A percentile compares a stretch with the other conserved stretches of the same genome.
phyloP scores from a whole-genome alignment of 345 rosid genomes.

The Cardiospermum halicacabum region DNA sequence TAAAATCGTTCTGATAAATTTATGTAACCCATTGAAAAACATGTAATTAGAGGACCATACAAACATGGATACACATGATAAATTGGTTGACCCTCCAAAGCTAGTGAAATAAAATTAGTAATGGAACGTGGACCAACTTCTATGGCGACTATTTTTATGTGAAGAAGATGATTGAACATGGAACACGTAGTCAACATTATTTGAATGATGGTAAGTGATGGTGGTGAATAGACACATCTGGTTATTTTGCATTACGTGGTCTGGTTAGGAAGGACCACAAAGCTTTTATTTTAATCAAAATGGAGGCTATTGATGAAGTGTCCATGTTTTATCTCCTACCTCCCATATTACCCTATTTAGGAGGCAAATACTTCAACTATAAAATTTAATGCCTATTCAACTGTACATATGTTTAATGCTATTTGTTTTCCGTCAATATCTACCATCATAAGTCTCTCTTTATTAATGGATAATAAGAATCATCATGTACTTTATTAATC shows the following conservation, averaged over 20 bases:
- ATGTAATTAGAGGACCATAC: too few species aligned
- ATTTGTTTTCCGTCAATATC: background rate
- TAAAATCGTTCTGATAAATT: too few species aligned
- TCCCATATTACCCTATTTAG: background rate
- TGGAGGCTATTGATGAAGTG: background rate
- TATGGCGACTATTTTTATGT: too few species aligned
- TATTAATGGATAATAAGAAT: too few species aligned
- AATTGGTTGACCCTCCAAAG: too few species aligned
- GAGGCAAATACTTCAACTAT: background rate
- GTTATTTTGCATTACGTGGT: background rate
- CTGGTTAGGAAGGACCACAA: background rate
- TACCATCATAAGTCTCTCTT: too few species aligned
- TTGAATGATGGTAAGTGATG: conserved; percentile 2
- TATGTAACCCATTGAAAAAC: too few species aligned
- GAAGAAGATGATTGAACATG: background rate
- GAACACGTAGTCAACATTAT: background rate
- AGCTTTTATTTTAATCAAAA: background rate
- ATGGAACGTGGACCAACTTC: too few species aligned
- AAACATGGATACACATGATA: too few species aligned
- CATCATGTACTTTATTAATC: too few species aligned
- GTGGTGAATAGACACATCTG: background rate
- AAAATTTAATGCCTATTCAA: background rate
- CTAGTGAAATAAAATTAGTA: too few species aligned
- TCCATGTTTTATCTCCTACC: background rate
- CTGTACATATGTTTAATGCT: background rate